Base-by-base conservation (phyloP, 441 rosid species). In the Viola pubescens region DNA sequence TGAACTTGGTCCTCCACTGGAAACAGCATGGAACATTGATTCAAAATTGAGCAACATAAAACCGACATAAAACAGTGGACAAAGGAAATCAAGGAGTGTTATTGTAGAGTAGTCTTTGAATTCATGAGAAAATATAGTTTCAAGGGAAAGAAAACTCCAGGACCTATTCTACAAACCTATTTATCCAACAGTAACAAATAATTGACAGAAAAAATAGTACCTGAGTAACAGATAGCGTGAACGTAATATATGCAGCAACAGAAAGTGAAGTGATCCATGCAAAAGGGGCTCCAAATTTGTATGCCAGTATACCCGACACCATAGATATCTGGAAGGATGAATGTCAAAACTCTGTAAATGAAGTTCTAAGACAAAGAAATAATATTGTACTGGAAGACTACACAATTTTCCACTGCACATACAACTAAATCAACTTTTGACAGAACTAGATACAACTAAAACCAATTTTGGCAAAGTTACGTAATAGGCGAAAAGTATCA, bases 141-240 rank as follows among this genome's bases (percentile, higher is more conserved):
- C 34, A 26, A 26, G 34, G 34, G 34, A 26, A 26, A 26, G 34
- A 26, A 26, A 26, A 26, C 34, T 26, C 34, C 34, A 26, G 3
- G 3, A 46, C 49, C 10, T 8, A 46, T 9, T 46, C 9, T 9
- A 4, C 13, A 46, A 46, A 9, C n/a, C 9, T 46, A 4, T 9
- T 4, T 46, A 46, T 8, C n/a, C 9, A 26, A 51, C 55, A 52
- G 34, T 58, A 39, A 71, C 0, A 39, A 48, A 60, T 63, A 26
- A 52, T 66, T 46, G 58, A 62, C 56, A 73, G 52, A 70, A 73
- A 39, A 60, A 49, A 50, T 11, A 39, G 54, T 73, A 90, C 99
- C 95, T 88, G 94, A n/a, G 96, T 88, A 76, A 89, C 95, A 49
- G 69, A 71, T 68, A 89, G 80, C 13, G 98, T 89, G 74, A 92